phyloP scores from a whole-genome alignment of 2,329 filamentous ascomycete genomes.

The Pseudogymnoascus pannorum region DNA sequence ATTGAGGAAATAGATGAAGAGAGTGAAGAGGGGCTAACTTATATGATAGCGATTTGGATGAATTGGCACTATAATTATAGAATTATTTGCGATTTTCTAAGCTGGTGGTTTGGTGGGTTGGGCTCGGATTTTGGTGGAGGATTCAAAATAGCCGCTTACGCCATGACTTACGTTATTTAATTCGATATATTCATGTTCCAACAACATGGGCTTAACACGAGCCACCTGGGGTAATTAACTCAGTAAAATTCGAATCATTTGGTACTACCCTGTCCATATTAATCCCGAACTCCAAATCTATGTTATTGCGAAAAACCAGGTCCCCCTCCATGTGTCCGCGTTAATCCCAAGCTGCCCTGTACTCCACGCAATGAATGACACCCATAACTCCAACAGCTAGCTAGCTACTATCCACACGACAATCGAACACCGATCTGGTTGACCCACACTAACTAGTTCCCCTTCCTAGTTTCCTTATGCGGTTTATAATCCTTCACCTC shows the following conservation, averaged over 20 bases:
- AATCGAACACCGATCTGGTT: not conserved
- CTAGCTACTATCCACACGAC: no score
- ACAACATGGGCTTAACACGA: not conserved
- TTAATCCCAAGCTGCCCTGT: not conserved
- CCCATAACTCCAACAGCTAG: not conserved
- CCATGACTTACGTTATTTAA: not conserved
- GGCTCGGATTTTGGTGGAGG: not conserved
- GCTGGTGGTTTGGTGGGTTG: no score
- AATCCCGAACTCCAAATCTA: not conserved
- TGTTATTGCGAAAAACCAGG: not conserved
- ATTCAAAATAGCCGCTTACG: not conserved
- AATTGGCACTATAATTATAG: no score
- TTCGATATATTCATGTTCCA: not conserved
- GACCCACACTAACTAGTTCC: constrained; percentile 15
- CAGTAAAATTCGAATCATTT: not conserved
- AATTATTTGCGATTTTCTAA: no score
- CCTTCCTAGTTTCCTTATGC: constrained; percentile 39
- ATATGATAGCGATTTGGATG: no score
- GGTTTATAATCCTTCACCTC: constrained; percentile 79
- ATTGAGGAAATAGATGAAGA: no score
- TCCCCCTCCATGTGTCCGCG: not conserved
- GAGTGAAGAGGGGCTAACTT: no score
- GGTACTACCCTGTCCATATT: not conserved
- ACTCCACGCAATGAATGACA: not conserved
- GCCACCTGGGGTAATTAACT: not conserved